Percentiles rank a stretch among this genome's conserved stretches.
Conservation (phyloP, 2,329 filamentous ascomycete species). For the Botryotinia narcissicola region DNA sequence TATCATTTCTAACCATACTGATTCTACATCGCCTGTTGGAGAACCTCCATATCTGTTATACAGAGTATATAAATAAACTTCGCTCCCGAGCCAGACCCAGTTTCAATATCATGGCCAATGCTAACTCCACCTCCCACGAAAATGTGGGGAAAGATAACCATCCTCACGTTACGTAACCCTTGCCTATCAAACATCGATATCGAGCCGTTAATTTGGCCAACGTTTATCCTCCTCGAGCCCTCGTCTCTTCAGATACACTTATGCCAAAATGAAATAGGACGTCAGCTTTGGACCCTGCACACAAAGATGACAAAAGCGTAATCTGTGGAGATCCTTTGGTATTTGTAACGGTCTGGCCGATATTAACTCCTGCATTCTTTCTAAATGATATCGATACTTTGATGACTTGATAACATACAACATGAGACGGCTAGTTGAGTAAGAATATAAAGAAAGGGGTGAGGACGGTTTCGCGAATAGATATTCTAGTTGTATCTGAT, state of each 20-base stretch:
- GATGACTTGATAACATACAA: background rate
- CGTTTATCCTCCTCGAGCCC: background rate
- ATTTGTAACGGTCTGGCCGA: background rate
- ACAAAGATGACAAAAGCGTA: background rate
- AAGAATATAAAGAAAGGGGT: background rate
- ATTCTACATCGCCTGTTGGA: background rate
- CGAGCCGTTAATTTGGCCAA: background rate
- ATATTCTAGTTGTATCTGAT: background rate
- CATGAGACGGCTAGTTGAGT: background rate
- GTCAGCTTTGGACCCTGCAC: background rate
- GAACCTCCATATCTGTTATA: background rate
- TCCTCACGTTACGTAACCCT: constrained; percentile 2
- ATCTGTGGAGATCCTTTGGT: background rate
- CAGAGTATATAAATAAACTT: constrained; percentile 2
- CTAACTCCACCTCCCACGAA: background rate
- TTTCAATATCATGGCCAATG: background rate
- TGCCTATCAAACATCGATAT: background rate
- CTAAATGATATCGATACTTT: background rate
- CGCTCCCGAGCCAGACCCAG: background rate
- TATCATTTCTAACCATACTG: background rate
- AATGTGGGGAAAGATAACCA: constrained; percentile 15
- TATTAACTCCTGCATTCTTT: background rate
- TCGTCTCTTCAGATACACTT: background rate
- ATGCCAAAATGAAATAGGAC: background rate
- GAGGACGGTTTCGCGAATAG: background rate